Evolutionary conservation across 192 early-diverging fungal species (phyloP).

Genomic region (Rhizophagus prolifer): DNA sequence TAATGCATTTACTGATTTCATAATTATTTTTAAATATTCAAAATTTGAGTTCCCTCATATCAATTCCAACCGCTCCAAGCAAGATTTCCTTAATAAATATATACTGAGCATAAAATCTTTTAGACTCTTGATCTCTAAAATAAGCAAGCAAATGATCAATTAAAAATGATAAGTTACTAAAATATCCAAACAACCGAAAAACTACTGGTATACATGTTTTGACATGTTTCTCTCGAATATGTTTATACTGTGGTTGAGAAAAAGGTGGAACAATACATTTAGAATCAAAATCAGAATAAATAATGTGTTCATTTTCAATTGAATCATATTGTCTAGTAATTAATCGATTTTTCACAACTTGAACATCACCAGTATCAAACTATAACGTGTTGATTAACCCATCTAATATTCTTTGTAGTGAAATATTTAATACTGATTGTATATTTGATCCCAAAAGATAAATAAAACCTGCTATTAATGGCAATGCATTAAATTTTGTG

Average conservation of each 20-base stretch:
- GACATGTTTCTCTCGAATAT: constrained; percentile 30
- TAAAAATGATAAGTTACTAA: constrained; percentile 31
- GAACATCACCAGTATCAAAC: constrained; percentile 34
- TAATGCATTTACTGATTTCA: constrained; percentile 1
- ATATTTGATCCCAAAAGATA: constrained; percentile 32
- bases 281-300: neutral
- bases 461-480: constrained; percentile 35
- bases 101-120: constrained; percentile 33
- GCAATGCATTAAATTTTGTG: constrained; percentile 36
- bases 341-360: constrained; percentile 35
- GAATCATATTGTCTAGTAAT: constrained; percentile 19
- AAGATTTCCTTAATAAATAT: constrained; percentile 39
- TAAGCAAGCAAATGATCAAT: constrained; percentile 39
- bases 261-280: constrained; percentile 13
- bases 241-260: constrained; percentile 35
- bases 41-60: neutral
- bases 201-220: constrained; percentile 26
- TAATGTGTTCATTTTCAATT: neutral
- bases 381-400: constrained; percentile 42
- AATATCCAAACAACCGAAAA: constrained; percentile 34
- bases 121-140: constrained; percentile 5
- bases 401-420: constrained; percentile 31
- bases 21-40: neutral
- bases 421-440: constrained; percentile 33
- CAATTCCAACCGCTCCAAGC: constrained; percentile 27